These are phyloP conservation scores for Aspergillus coremiiformis DNA, from an alignment of 495 filamentous ascomycete genomes.

Conservation along the genomic window DNA sequence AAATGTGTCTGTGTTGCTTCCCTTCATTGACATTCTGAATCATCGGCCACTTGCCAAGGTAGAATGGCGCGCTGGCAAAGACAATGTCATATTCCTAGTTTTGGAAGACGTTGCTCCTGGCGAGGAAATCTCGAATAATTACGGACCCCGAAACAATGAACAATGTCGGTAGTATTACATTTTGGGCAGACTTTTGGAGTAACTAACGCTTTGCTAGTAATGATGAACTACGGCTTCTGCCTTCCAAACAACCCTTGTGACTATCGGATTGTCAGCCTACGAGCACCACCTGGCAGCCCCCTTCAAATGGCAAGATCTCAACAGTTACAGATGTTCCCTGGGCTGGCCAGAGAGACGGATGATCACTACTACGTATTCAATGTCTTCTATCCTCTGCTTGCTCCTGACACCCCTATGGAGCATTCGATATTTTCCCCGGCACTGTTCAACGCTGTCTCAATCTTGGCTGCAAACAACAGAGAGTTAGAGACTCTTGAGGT, in stretches of 20 bases:
- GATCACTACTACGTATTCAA: slow-evolving; percentile 45
- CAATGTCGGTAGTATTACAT: slow-evolving; percentile 45
- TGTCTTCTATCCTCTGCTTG: slow-evolving; percentile 35
- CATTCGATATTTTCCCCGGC: slow-evolving; percentile 41
- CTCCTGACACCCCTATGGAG: slow-evolving; percentile 31
- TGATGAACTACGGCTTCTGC: slow-evolving; percentile 64
- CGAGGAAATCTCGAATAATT: slow-evolving; percentile 59
- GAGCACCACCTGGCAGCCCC: slow-evolving; percentile 35
- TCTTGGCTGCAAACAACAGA: slow-evolving; percentile 36
- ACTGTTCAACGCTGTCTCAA: slow-evolving; percentile 34
- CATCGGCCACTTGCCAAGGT: slow-evolving; percentile 52
- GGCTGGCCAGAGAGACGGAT: slow-evolving; percentile 23
- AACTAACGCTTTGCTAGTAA: slow-evolving; percentile 32
- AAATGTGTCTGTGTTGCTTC: slow-evolving; percentile 48
- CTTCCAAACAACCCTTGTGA: slow-evolving; percentile 50
- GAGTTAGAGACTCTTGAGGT: slow-evolving; percentile 35
- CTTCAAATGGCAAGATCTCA: slow-evolving; percentile 30
- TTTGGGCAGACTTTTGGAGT: not conserved
- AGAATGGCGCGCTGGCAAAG: slow-evolving; percentile 49
- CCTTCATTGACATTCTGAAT: slow-evolving; percentile 55
- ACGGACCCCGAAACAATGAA: slow-evolving; percentile 60
- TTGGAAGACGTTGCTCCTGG: slow-evolving; percentile 41
- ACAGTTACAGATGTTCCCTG: slow-evolving; percentile 29
- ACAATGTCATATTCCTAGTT: slow-evolving; percentile 42
- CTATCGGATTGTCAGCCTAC: slow-evolving; percentile 42